Evolutionary conservation across 441 rosid species (phyloP), one percentile per base, ranked within the genome.

Genomic region (Biscutella auriculata): DNA sequence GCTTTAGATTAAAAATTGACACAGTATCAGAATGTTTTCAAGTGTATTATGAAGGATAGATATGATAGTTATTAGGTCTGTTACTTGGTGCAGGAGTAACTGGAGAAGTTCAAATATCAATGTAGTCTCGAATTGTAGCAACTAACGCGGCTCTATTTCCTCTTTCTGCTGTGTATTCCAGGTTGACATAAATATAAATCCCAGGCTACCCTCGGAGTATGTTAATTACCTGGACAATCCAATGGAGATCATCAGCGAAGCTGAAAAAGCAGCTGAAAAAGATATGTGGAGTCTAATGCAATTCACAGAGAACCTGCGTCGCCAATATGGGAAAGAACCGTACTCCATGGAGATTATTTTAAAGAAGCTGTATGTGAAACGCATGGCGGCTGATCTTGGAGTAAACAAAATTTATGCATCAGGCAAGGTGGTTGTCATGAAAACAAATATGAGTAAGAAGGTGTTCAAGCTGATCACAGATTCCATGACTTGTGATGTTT

Each of bases 321-420:
- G 88, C 35, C 93, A 88, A 62, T 76, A 80, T 70, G 96, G 97
- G 63, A 93, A 87, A 76, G 96, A 93, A 70, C 97, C 99, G 25
- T 74, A 77, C 65, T 77, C 97, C 48, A 88, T 87, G 99, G 96
- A 82, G 66, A 76, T 82, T 52, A 75, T 89, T 25, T 77, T 93
- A 77, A 93, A 89, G 82, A 88, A 85, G 85, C 77, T 89, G 26
- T 89, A 89, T 52, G 85, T 76, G 62, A 85, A 86, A 74, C 85
- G 99, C 76, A 93, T 89, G 97, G 97, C 96, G 7, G 91, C 99
- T 54, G 98, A 93, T 76, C 81, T 93, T 62, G 98, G 96, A 76
- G 82, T 93, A 45, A 75, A 68, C 49, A 75, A 78, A 79, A 82
- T 89, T 51, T 81, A 78, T 75, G 76, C 87, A 51, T 73, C 85